These are phyloP conservation scores for Meripilus lineatus DNA, from an alignment of 1,284 basidiomycete species.

Conservation along the genomic window DNA sequence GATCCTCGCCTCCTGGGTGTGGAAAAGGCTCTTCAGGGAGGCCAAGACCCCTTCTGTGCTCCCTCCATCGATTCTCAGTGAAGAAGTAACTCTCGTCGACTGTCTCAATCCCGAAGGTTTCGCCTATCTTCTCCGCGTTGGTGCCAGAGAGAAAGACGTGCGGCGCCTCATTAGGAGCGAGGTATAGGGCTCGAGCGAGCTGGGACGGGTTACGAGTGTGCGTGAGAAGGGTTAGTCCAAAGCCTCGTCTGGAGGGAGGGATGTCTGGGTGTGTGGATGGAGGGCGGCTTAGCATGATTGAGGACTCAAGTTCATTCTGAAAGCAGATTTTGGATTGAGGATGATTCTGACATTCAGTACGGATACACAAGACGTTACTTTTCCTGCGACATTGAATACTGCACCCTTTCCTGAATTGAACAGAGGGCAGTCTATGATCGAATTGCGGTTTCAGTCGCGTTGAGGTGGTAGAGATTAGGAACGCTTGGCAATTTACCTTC, in stretches of 20 bases:
- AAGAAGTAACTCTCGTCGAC: conserved; percentile 76
- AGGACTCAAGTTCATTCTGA: conserved; percentile 73
- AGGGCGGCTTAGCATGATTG: conserved; percentile 73
- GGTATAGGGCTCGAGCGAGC: conserved; percentile 65
- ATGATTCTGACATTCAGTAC: neutral
- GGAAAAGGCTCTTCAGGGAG: conserved; percentile 61
- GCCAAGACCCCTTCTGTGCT: conserved; percentile 67
- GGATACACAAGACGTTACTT: conserved; percentile 36
- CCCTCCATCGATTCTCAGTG: conserved; percentile 67
- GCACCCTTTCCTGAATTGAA: conserved; percentile 80
- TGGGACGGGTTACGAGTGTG: conserved; percentile 70
- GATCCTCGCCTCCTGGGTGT: conserved; percentile 19
- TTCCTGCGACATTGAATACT: conserved; percentile 75
- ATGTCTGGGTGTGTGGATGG: conserved; percentile 59
- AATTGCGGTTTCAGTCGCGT: too few species aligned
- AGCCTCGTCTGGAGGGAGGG: conserved; percentile 52
- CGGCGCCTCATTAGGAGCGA: conserved; percentile 51
- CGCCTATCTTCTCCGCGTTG: conserved; percentile 57
- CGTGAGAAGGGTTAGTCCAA: conserved; percentile 62
- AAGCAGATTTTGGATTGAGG: neutral
- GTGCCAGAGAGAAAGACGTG: conserved; percentile 70
- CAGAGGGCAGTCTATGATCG: conserved; percentile 60
- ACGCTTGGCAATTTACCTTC: conserved; percentile 47
- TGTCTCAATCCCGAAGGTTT: conserved; percentile 46
- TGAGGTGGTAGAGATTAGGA: neutral